Base-by-base conservation (phyloP, 768 basidiomycete genomes). In the Epithele typhae region DNA sequence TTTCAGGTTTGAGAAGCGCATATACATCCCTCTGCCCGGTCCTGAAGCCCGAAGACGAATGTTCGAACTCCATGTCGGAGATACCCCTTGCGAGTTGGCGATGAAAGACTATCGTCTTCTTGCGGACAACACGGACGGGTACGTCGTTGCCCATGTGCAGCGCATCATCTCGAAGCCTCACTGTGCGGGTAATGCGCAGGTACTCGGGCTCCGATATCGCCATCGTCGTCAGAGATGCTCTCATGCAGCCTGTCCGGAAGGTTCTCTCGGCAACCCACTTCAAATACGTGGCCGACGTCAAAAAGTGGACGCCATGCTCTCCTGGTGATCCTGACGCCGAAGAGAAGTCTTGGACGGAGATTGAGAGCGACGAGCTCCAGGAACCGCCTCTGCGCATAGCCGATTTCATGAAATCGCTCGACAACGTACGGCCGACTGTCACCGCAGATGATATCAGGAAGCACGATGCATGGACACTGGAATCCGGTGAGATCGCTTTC, bases 241-340 rank as follows among this genome's bases (percentile, higher is more conserved):
- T 99, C 53, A 99, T 98, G 95, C 94, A 98, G 62, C 95, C 95
- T 1, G 90, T 99, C 12, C 82, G 95, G 43, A 98, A 99, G 64
- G 92, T 99, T 37, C 79, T 97, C 40, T 82, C 84, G 18, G 93
- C 96, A 2, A 96, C 93, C 1, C 95, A 99, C 67, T 99, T 99
- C 70, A 92, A 92, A 62, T 72, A 66, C 25, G 71, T 80, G 19
- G 45, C 61, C 7, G 57, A 62, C 12, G 53, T 38, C 40, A 68
- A 63, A 23, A 93, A 84, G 67, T 95, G 80, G 85, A 97, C 93
- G 18, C 96, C 96, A 2, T 99, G 96, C 64, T 97, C 94, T 2
- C 94, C 96, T 1, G 94, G 95, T 8, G 92, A 94, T 55, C 74
- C 81, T 0, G 80, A 79, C 0, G 93, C 89, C 0, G 72, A 80